Conservation (phyloP, 225 moss, liverwort and hornwort genomes). For the Straminergon stramineum region DNA sequence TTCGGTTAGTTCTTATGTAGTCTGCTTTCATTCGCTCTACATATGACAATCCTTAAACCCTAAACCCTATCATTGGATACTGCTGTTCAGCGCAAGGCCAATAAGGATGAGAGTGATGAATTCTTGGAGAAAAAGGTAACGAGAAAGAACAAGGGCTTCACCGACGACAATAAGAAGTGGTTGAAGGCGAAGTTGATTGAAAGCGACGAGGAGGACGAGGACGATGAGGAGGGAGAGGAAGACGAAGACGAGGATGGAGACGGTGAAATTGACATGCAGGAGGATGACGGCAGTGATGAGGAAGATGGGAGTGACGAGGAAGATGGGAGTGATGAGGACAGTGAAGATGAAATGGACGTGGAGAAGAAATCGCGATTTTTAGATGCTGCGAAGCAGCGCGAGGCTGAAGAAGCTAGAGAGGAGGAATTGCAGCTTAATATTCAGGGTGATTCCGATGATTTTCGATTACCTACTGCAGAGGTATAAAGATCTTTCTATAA, state of each 20-base stretch:
- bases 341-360: constrained; percentile 79
- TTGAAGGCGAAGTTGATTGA: constrained; percentile 50
- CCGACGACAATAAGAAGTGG: constrained; percentile 65
- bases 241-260: constrained; percentile 26
- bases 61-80: background rate
- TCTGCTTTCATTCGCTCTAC: background rate
- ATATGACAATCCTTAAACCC: background rate
- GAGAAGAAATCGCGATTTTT: constrained; percentile 81
- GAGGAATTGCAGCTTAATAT: constrained; percentile 97
- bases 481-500: constrained; percentile 15
- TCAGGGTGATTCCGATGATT: constrained; percentile 81
- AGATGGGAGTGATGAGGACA: constrained; percentile 43
- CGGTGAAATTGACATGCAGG: constrained; percentile 46
- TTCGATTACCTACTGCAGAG: constrained; percentile 66
- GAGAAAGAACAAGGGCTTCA: constrained; percentile 34
- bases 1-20: no score
- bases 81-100: background rate
- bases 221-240: constrained; percentile 25
- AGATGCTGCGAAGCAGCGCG: constrained; percentile 59
- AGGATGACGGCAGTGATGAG: constrained; percentile 38
- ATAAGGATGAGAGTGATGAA: background rate
- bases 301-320: constrained; percentile 42
- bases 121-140: background rate
- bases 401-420: constrained; percentile 70
- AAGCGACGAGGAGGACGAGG: constrained; percentile 51